phyloP scores from a whole-genome alignment of 2,329 filamentous ascomycete species.

The Microsporum ferrugineum region DNA sequence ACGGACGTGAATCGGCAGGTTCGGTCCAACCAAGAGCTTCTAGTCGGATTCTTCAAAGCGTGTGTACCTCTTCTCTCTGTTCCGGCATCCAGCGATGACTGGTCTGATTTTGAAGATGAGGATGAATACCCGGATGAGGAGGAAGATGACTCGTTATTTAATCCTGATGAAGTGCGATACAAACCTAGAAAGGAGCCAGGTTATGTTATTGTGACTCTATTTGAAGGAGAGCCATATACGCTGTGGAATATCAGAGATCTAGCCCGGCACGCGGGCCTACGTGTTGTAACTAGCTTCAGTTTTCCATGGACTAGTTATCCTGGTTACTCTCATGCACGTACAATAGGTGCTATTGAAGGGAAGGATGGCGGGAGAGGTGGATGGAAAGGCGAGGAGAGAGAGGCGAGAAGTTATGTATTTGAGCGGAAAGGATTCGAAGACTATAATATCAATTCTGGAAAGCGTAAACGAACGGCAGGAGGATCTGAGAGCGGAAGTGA shows the following conservation, averaged over 20 bases:
- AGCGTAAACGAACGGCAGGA: slow-evolving; percentile 20
- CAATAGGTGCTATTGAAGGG: slow-evolving; percentile 35
- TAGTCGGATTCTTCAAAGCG: slow-evolving; percentile 39
- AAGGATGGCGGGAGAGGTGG: slow-evolving; percentile 30
- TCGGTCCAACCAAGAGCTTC: slow-evolving; percentile 64
- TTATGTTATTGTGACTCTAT: slow-evolving; percentile 69
- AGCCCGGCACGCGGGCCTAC: slow-evolving; percentile 53
- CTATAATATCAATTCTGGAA: slow-evolving; percentile 17
- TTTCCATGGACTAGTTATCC: slow-evolving; percentile 39
- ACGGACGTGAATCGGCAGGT: slow-evolving; percentile 94
- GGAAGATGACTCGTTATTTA: slow-evolving; percentile 13
- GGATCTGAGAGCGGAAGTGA: slow-evolving; percentile 27
- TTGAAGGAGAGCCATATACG: slow-evolving; percentile 88
- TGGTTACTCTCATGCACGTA: slow-evolving; percentile 38
- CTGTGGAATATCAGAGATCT: slow-evolving; percentile 91
- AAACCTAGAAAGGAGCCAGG: slow-evolving; percentile 26
- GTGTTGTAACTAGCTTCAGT: slow-evolving; percentile 37
- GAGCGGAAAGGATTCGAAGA: slow-evolving; percentile 30
- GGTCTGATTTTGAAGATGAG: slow-evolving; percentile 13
- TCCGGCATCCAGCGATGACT: slow-evolving; percentile 15
- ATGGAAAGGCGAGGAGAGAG: slow-evolving; percentile 38
- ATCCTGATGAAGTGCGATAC: slow-evolving; percentile 12
- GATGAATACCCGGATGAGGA: slow-evolving; percentile 8
- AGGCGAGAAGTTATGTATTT: slow-evolving; percentile 38
- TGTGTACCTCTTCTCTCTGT: slow-evolving; percentile 32